These are phyloP conservation scores for Curvularia lunata DNA, from an alignment of 2,329 filamentous ascomycete species.

Conservation along the genomic window DNA sequence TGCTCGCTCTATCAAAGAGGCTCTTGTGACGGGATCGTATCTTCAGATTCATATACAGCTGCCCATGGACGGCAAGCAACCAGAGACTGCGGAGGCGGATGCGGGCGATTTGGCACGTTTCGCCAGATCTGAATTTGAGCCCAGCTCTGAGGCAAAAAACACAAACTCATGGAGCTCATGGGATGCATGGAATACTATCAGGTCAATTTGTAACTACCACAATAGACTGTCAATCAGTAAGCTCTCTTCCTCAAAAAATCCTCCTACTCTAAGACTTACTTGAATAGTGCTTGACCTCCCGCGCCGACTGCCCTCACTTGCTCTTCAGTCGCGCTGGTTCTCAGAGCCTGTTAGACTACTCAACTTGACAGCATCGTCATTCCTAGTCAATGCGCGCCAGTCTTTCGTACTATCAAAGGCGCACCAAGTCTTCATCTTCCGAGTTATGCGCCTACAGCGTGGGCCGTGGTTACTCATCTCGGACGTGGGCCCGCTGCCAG, in stretches of 20 bases:
- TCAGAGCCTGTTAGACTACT: conserved; percentile 67
- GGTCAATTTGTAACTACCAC: conserved; percentile 85
- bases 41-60: conserved; percentile 81
- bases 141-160: conserved; percentile 44
- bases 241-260: conserved; percentile 42
- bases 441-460: conserved; percentile 63
- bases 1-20: conserved; percentile 82
- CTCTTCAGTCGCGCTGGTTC: conserved; percentile 66
- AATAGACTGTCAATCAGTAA: conserved; percentile 81
- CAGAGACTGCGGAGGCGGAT: conserved; percentile 61
- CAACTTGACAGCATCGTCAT: conserved; percentile 59
- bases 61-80: conserved; percentile 79
- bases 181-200: conserved; percentile 92
- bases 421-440: conserved; percentile 64
- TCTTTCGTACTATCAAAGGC: conserved; percentile 64
- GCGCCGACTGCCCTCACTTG: conserved; percentile 62
- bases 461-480: conserved; percentile 67
- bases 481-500: conserved; percentile 63
- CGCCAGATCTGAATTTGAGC: conserved; percentile 45
- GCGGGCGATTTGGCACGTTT: conserved; percentile 61
- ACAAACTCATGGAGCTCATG: conserved; percentile 80
- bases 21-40: conserved; percentile 74
- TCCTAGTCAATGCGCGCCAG: conserved; percentile 64
- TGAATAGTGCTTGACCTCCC: conserved; percentile 60
- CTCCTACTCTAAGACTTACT: neutral